Base-by-base conservation (phyloP, 1,139 yeast genomes). In the Saccharomyces hybrid region DNA sequence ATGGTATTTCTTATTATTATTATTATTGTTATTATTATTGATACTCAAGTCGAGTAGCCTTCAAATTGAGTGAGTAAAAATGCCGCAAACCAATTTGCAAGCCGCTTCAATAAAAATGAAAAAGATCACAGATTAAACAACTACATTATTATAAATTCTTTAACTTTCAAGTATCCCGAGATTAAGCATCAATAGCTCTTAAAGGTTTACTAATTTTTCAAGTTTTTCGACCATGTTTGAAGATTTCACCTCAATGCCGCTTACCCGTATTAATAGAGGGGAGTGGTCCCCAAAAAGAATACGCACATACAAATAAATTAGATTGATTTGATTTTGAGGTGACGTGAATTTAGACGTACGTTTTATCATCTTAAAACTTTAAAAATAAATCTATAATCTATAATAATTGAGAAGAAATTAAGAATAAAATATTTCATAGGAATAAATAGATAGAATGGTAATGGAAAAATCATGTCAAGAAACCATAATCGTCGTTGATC, bases 401-500 rank as follows among this genome's bases (percentile, higher is more conserved):
- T 48, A 16, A 42, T 14, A 11, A 4, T 8, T 27, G 16, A 9
- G 8, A 48, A 27, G 11, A 24, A 8, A 48, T 8, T 7, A 34
- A 24, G 12, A 38, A 16, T 4, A 19, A 19, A 19, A 38, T 8
- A 9, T 19, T 11, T 19, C 9, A 9, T 38, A 38, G 7, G 11
- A n/a, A 19, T 21, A 27, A 29, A 16, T 21, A 44, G 27, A 16
- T 21, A 44, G 27, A 47, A 5, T 12, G 21, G n/a, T 14, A 42
- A 48, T 28, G 31, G 38, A 24, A 29, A 29, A 16, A 26, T 56
- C 53, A 74, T 2, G 78, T 73, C 38, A 75, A 58, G 56, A 76
- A 76, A 5, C 78, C 79, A 57, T 75, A 74, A 57, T 76, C 78
- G 55, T 73, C 77, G 49, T 71, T 71, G 19, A 70, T 71, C 6